A percentile compares a stretch with the other conserved stretches of the same genome.
Conservation (phyloP, 192 early-diverging fungal species). For the Endogone sp. region DNA sequence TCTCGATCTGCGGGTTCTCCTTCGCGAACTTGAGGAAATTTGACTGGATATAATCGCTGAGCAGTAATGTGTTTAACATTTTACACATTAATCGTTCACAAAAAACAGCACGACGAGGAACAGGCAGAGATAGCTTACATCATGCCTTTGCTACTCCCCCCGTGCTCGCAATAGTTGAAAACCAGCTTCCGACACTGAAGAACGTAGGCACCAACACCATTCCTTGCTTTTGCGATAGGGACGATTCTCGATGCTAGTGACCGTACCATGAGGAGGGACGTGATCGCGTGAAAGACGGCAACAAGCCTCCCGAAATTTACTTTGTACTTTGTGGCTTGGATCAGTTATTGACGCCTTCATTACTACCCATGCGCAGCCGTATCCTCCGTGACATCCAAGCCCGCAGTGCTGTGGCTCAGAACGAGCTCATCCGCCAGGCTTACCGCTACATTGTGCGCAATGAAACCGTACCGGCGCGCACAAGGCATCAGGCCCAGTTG, state of each 20-base stretch:
- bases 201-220: slow-evolving; percentile 73
- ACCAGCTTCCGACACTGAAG: slow-evolving; percentile 74
- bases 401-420: slow-evolving; percentile 57
- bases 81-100: neutral
- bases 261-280: too few species aligned
- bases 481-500: slow-evolving; percentile 75
- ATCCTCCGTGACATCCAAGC: slow-evolving; percentile 71
- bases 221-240: slow-evolving; percentile 52
- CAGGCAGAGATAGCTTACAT: slow-evolving; percentile 36
- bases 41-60: slow-evolving; percentile 65
- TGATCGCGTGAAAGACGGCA: too few species aligned
- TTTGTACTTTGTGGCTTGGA: too few species aligned
- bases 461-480: slow-evolving; percentile 64
- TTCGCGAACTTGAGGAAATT: slow-evolving; percentile 56
- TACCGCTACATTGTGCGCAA: slow-evolving; percentile 76
- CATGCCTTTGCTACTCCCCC: slow-evolving; percentile 74
- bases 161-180: slow-evolving; percentile 81
- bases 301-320: too few species aligned
- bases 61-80: neutral
- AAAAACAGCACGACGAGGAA: neutral
- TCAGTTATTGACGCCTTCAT: too few species aligned
- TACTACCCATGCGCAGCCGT: slow-evolving; percentile 37
- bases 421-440: slow-evolving; percentile 69
- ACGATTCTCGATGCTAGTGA: too few species aligned
- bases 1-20: slow-evolving; percentile 75